A percentile compares a stretch with the other conserved stretches of the same genome.
Conservation (phyloP, 768 basidiomycete species). For the Lactarius hengduanensis region DNA sequence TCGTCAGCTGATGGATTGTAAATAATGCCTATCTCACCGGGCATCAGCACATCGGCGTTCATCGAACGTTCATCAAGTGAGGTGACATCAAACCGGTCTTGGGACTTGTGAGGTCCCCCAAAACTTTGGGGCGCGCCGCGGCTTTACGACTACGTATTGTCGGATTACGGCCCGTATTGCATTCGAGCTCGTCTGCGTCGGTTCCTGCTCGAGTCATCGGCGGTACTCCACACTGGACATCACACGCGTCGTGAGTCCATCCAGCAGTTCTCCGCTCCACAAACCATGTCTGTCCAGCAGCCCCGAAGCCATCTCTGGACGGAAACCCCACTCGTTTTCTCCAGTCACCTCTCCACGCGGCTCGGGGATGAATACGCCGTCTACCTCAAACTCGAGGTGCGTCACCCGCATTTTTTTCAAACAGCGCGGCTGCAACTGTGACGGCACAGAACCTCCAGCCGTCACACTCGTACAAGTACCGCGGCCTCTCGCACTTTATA, state of each 20-base stretch:
- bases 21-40: not conserved
- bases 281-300: not conserved
- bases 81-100: not conserved
- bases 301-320: slow-evolving; percentile 13
- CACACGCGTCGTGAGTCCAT: not conserved
- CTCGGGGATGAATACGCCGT: slow-evolving; percentile 13
- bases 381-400: slow-evolving; percentile 25
- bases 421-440: not conserved
- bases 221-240: not conserved
- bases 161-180: not conserved
- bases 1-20: not conserved
- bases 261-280: not conserved
- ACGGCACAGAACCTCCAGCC: slow-evolving; percentile 64
- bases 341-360: slow-evolving; percentile 16
- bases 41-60: not conserved
- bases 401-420: no score
- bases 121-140: not conserved
- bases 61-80: no score
- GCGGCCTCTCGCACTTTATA: slow-evolving; percentile 65
- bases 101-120: not conserved
- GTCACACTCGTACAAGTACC: slow-evolving; percentile 73
- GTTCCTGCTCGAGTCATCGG: not conserved
- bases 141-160: not conserved
- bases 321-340: slow-evolving; percentile 19
- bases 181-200: not conserved